These are phyloP conservation scores for Clonostachys rosea DNA, from an alignment of 2,329 filamentous ascomycete species.

Conservation along the genomic window DNA sequence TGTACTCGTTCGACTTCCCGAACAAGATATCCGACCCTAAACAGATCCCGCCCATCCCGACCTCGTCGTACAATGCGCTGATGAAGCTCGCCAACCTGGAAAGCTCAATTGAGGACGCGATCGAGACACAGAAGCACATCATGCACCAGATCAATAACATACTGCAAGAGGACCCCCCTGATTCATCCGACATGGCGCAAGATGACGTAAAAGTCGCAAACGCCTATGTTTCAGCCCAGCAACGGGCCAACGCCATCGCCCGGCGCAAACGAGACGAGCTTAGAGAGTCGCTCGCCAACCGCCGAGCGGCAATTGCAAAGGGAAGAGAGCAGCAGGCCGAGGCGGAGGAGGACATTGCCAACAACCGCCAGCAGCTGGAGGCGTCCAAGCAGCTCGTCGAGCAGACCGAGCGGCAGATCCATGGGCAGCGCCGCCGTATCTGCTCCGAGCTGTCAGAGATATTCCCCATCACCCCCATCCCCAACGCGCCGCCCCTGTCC, in stretches of 20 bases:
- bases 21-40: slow-evolving; percentile 43
- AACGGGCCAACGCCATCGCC: slow-evolving; percentile 58
- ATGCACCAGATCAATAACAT: slow-evolving; percentile 72
- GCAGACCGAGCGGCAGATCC: slow-evolving; percentile 60
- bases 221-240: slow-evolving; percentile 55
- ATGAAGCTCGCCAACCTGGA: slow-evolving; percentile 88
- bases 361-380: slow-evolving; percentile 54
- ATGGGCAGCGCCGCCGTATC: slow-evolving; percentile 82
- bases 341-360: slow-evolving; percentile 55
- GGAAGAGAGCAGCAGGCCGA: slow-evolving; percentile 57
- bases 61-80: slow-evolving; percentile 80
- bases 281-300: slow-evolving; percentile 56
- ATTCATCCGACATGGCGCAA: slow-evolving; percentile 45
- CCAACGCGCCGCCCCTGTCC: slow-evolving; percentile 55
- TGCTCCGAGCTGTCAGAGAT: slow-evolving; percentile 77
- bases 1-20: slow-evolving; percentile 76
- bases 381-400: slow-evolving; percentile 50
- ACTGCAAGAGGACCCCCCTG: slow-evolving; percentile 32
- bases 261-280: slow-evolving; percentile 64
- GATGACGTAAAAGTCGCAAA: slow-evolving; percentile 39
- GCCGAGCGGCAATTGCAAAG: slow-evolving; percentile 62
- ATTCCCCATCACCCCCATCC: slow-evolving; percentile 70
- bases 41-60: slow-evolving; percentile 44
- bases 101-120: slow-evolving; percentile 84
- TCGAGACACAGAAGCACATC: slow-evolving; percentile 70